Evolutionary conservation across 441 rosid genomes (phyloP).

Genomic region (Isatis lusitanica): DNA sequence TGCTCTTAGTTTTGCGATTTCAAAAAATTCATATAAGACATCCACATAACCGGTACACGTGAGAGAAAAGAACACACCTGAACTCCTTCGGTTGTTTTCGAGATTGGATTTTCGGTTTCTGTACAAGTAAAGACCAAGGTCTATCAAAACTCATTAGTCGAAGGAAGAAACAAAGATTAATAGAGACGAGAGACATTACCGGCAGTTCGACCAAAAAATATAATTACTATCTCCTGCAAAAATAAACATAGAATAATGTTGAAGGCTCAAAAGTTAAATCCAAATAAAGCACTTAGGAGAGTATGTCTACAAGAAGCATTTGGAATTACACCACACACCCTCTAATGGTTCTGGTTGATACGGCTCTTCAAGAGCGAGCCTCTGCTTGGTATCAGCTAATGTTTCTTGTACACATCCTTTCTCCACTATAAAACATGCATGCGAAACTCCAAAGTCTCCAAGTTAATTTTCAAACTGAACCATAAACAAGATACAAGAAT

Average conservation of each 20-base stretch:
- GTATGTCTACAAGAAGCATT: neutral
- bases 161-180: constrained; percentile 31
- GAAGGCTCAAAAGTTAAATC: neutral
- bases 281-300: neutral
- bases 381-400: constrained; percentile 12
- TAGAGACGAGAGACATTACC: constrained; percentile 46
- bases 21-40: constrained; percentile 29
- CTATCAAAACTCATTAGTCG: constrained; percentile 39
- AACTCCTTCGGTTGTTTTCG: constrained; percentile 4
- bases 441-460: too few species aligned
- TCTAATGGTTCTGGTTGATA: constrained; percentile 33
- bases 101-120: constrained; percentile 20
- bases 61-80: constrained; percentile 15
- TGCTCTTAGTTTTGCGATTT: neutral
- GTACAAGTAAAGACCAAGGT: neutral
- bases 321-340: constrained; percentile 45
- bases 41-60: constrained; percentile 37
- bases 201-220: constrained; percentile 58
- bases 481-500: too few species aligned
- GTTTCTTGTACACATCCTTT: too few species aligned
- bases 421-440: too few species aligned
- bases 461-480: too few species aligned
- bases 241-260: neutral
- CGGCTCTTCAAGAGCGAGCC: constrained; percentile 27
- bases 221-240: constrained; percentile 83